Conservation (phyloP, 176 grass and related monocot genomes). For the Rhynchospora tenuis region DNA sequence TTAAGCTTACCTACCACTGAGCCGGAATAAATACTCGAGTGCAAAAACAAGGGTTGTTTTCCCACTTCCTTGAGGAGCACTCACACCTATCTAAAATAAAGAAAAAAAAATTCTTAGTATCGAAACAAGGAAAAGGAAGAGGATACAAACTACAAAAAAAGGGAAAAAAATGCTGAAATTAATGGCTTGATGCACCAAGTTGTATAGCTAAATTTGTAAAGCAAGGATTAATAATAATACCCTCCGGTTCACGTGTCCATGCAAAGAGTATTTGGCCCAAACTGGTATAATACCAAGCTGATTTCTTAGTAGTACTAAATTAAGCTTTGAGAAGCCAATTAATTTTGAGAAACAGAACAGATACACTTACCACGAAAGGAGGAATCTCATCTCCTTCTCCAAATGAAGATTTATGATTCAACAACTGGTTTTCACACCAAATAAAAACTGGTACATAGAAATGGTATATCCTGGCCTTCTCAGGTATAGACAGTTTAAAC, state of each 20-base stretch:
- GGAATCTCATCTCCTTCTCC: constrained; percentile 72
- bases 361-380: constrained; percentile 64
- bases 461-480: constrained; percentile 86
- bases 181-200: neutral
- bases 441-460: constrained; percentile 88
- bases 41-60: constrained; percentile 96
- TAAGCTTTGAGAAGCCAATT: neutral
- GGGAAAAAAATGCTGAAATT: neutral
- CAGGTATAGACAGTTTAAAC: constrained; percentile 45
- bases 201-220: neutral
- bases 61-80: constrained; percentile 93
- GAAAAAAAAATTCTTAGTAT: constrained; percentile 24
- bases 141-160: neutral
- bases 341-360: neutral
- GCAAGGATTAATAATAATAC: neutral
- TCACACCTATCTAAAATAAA: constrained; percentile 72
- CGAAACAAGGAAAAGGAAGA: neutral
- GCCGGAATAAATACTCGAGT: constrained; percentile 82
- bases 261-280: neutral
- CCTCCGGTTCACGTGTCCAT: neutral
- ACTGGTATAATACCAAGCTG: neutral
- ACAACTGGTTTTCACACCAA: constrained; percentile 86
- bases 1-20: constrained; percentile 55
- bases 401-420: constrained; percentile 55
- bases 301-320: neutral